Percentiles rank a stretch among this genome's conserved stretches.
phyloP scores from a whole-genome alignment of 768 basidiomycete species.

The Pleurotus citrinopileatus region DNA sequence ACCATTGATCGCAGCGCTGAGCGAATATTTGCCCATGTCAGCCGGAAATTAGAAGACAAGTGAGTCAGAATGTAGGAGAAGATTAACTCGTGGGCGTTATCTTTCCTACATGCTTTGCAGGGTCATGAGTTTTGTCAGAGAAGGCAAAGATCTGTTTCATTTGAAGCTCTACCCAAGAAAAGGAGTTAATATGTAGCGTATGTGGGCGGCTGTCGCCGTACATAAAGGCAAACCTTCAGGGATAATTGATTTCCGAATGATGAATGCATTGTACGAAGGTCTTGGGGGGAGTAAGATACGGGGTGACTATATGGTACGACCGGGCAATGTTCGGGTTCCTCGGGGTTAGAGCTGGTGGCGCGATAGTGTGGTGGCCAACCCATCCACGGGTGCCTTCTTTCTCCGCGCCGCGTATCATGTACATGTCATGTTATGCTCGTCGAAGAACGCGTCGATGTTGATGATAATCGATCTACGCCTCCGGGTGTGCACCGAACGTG shows the following conservation, averaged over 20 bases:
- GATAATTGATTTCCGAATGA: not conserved
- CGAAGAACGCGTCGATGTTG: not conserved
- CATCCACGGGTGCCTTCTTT: not conserved
- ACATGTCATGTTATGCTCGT: not conserved
- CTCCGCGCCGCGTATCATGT: not conserved
- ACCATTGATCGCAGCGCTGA: not conserved
- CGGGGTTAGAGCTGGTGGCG: not conserved
- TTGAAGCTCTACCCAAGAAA: not conserved
- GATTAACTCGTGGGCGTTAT: not conserved
- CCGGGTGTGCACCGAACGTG: not conserved
- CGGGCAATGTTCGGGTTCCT: not conserved
- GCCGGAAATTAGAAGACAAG: not conserved
- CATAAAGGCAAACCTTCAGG: not conserved
- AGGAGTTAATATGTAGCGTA: not conserved
- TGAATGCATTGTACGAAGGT: not conserved
- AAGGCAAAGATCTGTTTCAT: not conserved
- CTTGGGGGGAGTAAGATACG: not conserved
- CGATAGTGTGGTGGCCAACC: not conserved
- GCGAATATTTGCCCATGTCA: not conserved
- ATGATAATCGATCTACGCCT: constrained; percentile 4
- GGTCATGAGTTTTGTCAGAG: not conserved
- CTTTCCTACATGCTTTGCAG: not conserved
- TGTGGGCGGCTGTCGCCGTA: not conserved
- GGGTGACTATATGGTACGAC: too few relatives aligned
- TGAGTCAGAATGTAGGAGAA: not conserved